Evolutionary conservation across 345 rosid genomes (phyloP).

Genomic region (Brassica cretica): DNA sequence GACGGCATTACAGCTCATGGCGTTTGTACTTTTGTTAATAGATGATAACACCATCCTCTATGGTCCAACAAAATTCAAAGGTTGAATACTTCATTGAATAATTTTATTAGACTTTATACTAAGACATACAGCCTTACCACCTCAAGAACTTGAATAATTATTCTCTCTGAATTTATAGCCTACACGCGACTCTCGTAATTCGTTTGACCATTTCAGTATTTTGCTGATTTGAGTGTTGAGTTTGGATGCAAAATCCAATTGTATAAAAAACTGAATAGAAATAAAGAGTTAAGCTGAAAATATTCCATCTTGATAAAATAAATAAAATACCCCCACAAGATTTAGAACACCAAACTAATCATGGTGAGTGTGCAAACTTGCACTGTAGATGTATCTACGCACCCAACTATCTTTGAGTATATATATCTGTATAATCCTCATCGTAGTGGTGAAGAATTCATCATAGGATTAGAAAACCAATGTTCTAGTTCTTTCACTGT

Average conservation of each 20-base stretch:
- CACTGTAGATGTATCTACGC: neutral
- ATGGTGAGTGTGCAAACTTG: neutral
- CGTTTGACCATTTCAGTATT: neutral
- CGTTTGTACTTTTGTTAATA: conserved; percentile 20
- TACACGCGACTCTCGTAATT: neutral
- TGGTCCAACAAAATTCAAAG: conserved; percentile 21
- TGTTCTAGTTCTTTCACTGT: neutral
- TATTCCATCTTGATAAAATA: neutral
- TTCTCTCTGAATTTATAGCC: neutral
- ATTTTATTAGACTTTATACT: neutral
- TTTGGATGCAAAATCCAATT: neutral
- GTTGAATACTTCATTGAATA: conserved; percentile 11
- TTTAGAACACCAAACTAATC: neutral
- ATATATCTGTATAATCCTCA: neutral
- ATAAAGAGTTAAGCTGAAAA: neutral
- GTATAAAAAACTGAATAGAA: neutral
- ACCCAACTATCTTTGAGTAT: neutral
- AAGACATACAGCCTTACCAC: neutral
- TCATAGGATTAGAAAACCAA: neutral
- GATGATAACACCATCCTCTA: conserved; percentile 16
- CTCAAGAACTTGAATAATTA: neutral
- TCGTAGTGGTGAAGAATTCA: neutral
- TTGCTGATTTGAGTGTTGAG: neutral
- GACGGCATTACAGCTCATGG: conserved; percentile 32
- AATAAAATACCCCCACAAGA: neutral